Conservation (phyloP, 805 yeast genomes). For the Candida ascalaphidarum region DNA sequence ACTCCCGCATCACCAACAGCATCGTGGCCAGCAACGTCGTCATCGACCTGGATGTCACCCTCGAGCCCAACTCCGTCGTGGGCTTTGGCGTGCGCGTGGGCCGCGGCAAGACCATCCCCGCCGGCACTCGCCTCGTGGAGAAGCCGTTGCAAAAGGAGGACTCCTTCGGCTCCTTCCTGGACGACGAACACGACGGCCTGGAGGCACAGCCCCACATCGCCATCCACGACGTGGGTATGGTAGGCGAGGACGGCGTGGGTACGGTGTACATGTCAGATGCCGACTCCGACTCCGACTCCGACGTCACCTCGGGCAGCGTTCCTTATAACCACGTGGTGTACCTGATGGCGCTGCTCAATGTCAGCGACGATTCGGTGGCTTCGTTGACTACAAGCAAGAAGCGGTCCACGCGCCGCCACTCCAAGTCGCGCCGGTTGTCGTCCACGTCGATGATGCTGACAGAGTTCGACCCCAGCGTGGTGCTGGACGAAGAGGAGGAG, state of each 20-base stretch:
- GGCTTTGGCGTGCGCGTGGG: conserved; percentile 71
- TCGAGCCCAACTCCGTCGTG: conserved; percentile 69
- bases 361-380: conserved; percentile 53
- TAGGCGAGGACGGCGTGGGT: conserved; percentile 46
- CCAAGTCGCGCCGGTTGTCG: conserved; percentile 24
- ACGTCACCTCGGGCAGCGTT: conserved; percentile 24
- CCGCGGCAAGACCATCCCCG: conserved; percentile 38
- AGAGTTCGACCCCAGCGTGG: conserved; percentile 35
- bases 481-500: conserved; percentile 45
- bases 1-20: conserved; percentile 47
- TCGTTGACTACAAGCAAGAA: conserved; percentile 43
- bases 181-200: conserved; percentile 15
- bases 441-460: conserved; percentile 33
- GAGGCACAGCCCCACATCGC: conserved; percentile 14
- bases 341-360: conserved; percentile 37
- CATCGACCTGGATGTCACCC: conserved; percentile 41
- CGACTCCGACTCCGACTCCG: conserved; percentile 27
- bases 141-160: conserved; percentile 29
- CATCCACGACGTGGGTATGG: conserved; percentile 15
- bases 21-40: conserved; percentile 62
- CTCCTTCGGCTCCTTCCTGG: conserved; percentile 31
- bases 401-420: conserved; percentile 15
- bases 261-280: conserved; percentile 39
- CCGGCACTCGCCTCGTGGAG: conserved; percentile 45
- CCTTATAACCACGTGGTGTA: conserved; percentile 28